These are phyloP conservation scores for Solanum hybrid DNA, from an alignment of 305 asterid genomes.

Conservation along the genomic window DNA sequence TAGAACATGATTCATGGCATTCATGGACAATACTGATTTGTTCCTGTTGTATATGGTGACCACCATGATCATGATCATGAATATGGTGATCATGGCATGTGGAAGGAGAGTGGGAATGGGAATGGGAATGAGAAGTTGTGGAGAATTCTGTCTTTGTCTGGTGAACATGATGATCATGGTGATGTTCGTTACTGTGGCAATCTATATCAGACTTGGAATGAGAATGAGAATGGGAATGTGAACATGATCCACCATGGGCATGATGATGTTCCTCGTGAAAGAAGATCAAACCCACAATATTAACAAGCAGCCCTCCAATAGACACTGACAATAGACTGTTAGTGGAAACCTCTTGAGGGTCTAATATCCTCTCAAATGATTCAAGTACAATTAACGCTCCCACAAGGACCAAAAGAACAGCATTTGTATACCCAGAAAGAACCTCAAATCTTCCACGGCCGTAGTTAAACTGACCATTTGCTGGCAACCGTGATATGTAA, in stretches of 20 bases:
- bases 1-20: slow-evolving; percentile 15
- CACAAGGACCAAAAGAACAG: slow-evolving; percentile 80
- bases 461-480: slow-evolving; percentile 67
- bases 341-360: slow-evolving; percentile 92
- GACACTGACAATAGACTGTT: slow-evolving; percentile 70
- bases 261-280: slow-evolving; percentile 98
- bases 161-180: background rate
- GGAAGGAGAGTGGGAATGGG: slow-evolving; percentile 8
- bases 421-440: slow-evolving; percentile 84
- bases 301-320: slow-evolving; percentile 79
- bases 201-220: slow-evolving; percentile 12
- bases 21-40: slow-evolving; percentile 13
- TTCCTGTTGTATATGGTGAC: slow-evolving; percentile 14
- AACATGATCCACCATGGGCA: slow-evolving; percentile 86
- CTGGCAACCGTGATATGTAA: slow-evolving; percentile 82
- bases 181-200: slow-evolving; percentile 11
- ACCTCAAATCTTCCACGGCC: slow-evolving; percentile 99
- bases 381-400: slow-evolving; percentile 79
- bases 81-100: background rate
- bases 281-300: slow-evolving; percentile 73
- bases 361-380: slow-evolving; percentile 83
- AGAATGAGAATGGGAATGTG: slow-evolving; percentile 57
- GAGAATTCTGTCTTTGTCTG: too few species aligned
- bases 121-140: slow-evolving; percentile 7
- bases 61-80: slow-evolving; percentile 18